Base-by-base conservation (phyloP, 306 rosid genomes). In the Trifolium subterraneum region DNA sequence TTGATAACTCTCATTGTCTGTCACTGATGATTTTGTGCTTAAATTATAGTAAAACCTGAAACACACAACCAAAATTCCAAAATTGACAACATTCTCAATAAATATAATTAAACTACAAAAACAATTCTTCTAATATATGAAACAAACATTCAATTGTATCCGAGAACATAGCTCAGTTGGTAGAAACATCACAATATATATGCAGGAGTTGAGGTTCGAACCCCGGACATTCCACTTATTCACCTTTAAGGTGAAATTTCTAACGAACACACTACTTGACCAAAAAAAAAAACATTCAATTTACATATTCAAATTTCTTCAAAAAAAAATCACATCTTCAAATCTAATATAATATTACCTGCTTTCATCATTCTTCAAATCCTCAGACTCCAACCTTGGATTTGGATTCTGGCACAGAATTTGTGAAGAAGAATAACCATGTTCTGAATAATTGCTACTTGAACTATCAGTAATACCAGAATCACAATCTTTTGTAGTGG, bases 1-100 rank as follows among this genome's bases (percentile, higher is more conserved):
- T 23, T 66, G 3, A 54, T 67, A 82, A 70, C 71, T 78, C 75
- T 70, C 86, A 74, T 76, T 69, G 44, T 84, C 82, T 42, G 56
- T 74, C 72, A 61, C 52, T 42, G 89, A 84, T 81, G 82, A 74
- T 71, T 82, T 85, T 59, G 84, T 44, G 52, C 81, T 83, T 50
- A 44, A 74, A 56, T 58, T 59, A 68, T n/a, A n/a, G n/a, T 79
- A 77, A 60, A 33, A 18, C 84, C 91, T 82, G 87, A 68, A 85
- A 83, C 8, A 73, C 16, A 60, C 7, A 47, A 16, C 73, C 59
- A 73, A 44, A 52, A 27, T 71, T 74, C 33, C 66, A 74, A 56
- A 72, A 22, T 67, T 31, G 52, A 44, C 5, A 39, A 35, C 51
- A 72, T 55, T 29, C 25, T 73, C 6, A 54, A 64, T 76, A 13